Evolutionary conservation across 176 grass and related monocot genomes (phyloP), one percentile per base, ranked within the genome.

Genomic region (Bonia amplexicaulis): DNA sequence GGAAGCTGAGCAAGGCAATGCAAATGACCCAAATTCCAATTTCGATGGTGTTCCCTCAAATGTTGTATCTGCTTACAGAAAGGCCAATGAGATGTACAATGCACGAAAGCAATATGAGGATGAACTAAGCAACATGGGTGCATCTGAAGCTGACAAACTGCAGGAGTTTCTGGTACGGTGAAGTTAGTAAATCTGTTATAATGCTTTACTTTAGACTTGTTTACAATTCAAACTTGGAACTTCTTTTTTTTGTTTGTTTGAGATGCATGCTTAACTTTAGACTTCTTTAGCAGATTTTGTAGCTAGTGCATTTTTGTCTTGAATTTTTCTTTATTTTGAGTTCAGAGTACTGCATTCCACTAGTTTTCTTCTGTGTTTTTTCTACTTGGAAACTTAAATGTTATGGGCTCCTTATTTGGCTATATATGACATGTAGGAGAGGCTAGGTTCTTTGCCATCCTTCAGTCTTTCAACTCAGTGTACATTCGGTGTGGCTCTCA

Each of bases 1-100:
- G 96, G 96, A 99, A 66, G 80, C 89, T 11, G 96, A 99, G 62
- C 91, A 94, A 84, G 93, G 93, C 71, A 95, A 92, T 85, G 69
- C 22, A 79, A 96, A 94, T 87, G 93, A 94, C 42, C 80, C 78
- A 59, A 66, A 81, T 74, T 82, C 88, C 45, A 67, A 92, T 58
- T 78, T 92, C 52, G 93, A 96, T 64, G 90, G 90, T 81, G 87
- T 96, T 80, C 91, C 93, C 78, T 76, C 93, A 67, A 95, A 95
- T 73, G 61, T 94, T 77, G 55, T 83, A 74, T 75, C 86, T 82
- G 80, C 90, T 63, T 94, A 96, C 77, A 85, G 82, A 85, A 96
- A 96, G 72, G 91, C 96, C 19, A 89, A 10, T 59, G 93, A 88
- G 78, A 84, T 92, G 71, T 99, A 95, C 71, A 96, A 91, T 89